These are phyloP conservation scores for Yarrowia bubula DNA, from an alignment of 805 yeast species.

Conservation along the genomic window DNA sequence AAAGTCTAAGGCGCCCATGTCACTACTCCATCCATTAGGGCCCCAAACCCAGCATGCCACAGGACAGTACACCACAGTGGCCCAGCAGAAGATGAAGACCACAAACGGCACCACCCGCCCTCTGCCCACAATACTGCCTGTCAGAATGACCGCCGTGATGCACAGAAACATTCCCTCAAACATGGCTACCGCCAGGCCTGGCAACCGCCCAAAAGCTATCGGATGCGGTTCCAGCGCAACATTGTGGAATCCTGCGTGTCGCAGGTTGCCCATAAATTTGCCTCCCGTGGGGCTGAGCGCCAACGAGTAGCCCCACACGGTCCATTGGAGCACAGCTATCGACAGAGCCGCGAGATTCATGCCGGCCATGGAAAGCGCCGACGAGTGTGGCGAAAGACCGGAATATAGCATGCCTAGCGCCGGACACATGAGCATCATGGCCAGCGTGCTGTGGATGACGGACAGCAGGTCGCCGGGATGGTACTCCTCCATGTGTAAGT, in stretches of 20 bases:
- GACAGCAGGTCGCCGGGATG: slow-evolving; percentile 26
- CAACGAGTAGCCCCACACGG: slow-evolving; percentile 65
- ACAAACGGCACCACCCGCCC: slow-evolving; percentile 70
- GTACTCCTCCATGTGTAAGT: slow-evolving; percentile 1
- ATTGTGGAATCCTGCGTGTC: slow-evolving; percentile 51
- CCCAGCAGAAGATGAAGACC: slow-evolving; percentile 65
- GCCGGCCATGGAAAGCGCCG: slow-evolving; percentile 63
- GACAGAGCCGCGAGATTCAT: slow-evolving; percentile 62
- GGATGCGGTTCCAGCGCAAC: slow-evolving; percentile 48
- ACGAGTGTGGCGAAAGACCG: slow-evolving; percentile 64
- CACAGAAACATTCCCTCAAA: slow-evolving; percentile 68
- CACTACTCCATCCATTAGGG: slow-evolving; percentile 59
- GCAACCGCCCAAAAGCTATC: slow-evolving; percentile 36
- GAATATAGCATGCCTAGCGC: slow-evolving; percentile 55
- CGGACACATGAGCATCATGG: slow-evolving; percentile 26
- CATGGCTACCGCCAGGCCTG: slow-evolving; percentile 52
- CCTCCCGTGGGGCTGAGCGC: slow-evolving; percentile 46
- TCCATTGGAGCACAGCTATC: slow-evolving; percentile 65
- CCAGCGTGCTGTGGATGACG: slow-evolving; percentile 14
- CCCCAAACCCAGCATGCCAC: slow-evolving; percentile 77
- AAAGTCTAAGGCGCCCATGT: slow-evolving; percentile 63
- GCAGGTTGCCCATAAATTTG: slow-evolving; percentile 55
- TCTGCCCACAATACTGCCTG: slow-evolving; percentile 71
- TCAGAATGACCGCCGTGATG: slow-evolving; percentile 63
- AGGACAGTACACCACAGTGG: slow-evolving; percentile 71